Base-by-base conservation (phyloP, 2,329 filamentous ascomycete species). In the Pseudopyrenochaeta lycopersici region DNA sequence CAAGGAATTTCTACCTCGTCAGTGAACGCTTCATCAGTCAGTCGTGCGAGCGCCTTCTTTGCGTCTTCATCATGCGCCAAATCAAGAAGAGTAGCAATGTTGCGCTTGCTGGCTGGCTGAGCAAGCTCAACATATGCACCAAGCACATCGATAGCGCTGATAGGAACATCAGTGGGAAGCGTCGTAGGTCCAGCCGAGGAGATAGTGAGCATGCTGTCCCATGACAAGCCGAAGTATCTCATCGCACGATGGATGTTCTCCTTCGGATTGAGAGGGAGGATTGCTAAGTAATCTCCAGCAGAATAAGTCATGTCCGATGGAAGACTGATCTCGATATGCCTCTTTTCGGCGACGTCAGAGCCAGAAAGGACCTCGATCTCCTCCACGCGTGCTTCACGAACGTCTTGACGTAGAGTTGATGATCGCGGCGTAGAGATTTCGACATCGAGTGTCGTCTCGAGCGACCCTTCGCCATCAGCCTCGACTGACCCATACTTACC, bases 241-340 rank as follows among this genome's bases (percentile, higher is more conserved):
- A 92, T 85, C 0, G 85, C 88, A 7, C 89, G 82, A 4, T 82
- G 80, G 2, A 93, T 84, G 9, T 80, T 85, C 27, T 82, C 76
- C 40, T 81, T 80, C 1, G 86, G 85, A 70, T 94, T 94, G 27
- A 90, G 76, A 0, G 90, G 90, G 1, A 92, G 78, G 2, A 92
- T 80, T 0, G 89, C 88, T 0, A 94, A 82, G 69, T 95, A 94
- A 68, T 94, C 90, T 12, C 90, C 91, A 1, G 88, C 84, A 33
- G 84, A 82, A 74, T 93, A 94, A 0, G 81, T 82, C 79, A 86
- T 76, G 7, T 72, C 76, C 1, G 73, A 74, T 1, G 79, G 79
- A 7, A 81, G 66, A 44, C 76, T 72, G 50, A 81, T 71, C 53
- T 80, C 77, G 21, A 81, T 76, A 52, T 80, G 77, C 41, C 70